A percentile compares a stretch with the other conserved stretches of the same genome.
Conservation (phyloP, 2,329 filamentous ascomycete species). For the Paracoccidioides brasiliensis region DNA sequence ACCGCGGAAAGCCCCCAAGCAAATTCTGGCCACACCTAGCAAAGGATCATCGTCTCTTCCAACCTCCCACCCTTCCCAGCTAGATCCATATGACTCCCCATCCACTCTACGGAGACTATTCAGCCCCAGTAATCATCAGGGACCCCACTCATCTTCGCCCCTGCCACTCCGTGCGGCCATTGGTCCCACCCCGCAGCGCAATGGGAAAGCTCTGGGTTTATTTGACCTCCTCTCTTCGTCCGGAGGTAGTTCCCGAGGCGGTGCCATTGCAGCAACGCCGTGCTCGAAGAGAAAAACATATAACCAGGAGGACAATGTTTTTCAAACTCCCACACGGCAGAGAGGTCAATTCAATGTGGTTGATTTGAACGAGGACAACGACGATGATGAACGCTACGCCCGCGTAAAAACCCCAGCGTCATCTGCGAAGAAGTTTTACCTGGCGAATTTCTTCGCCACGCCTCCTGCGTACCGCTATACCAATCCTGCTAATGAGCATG, state of each 20-base stretch:
- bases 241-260: conserved; percentile 15
- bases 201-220: conserved; percentile 35
- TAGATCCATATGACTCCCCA: conserved; percentile 35
- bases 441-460: conserved; percentile 34
- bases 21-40: conserved; percentile 18
- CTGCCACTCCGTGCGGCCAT: conserved; percentile 29
- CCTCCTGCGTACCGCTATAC: conserved; percentile 33
- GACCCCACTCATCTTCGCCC: conserved; percentile 13
- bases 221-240: conserved; percentile 36
- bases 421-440: conserved; percentile 32
- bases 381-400: conserved; percentile 4
- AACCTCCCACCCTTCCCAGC: conserved; percentile 24
- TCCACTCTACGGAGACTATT: conserved; percentile 26
- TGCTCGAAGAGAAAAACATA: conserved; percentile 2
- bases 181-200: conserved; percentile 37
- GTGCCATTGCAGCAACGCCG: conserved; percentile 13
- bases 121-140: conserved; percentile 18
- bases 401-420: conserved; percentile 27
- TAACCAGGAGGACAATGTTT: neutral
- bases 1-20: conserved; percentile 24
- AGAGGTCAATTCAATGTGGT: neutral
- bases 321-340: neutral
- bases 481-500: conserved; percentile 21
- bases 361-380: neutral
- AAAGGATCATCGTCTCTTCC: conserved; percentile 11